Conservation (phyloP, 2,329 filamentous ascomycete genomes). For the Fusarium sambucinum region DNA sequence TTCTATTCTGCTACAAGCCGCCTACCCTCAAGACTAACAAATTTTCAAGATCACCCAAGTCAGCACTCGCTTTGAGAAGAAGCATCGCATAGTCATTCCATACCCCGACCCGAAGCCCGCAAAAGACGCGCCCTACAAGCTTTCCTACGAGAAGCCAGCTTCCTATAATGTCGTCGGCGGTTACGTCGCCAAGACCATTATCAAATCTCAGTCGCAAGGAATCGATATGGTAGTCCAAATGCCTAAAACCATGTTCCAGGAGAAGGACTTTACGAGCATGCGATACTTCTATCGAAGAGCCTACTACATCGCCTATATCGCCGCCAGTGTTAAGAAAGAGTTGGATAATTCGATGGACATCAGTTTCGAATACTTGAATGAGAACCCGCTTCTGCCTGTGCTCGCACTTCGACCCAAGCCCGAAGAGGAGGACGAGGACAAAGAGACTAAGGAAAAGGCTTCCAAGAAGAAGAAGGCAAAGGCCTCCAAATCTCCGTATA, state of each 20-base stretch:
- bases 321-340: constrained; percentile 73
- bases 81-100: constrained; percentile 78
- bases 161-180: constrained; percentile 91
- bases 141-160: constrained; percentile 80
- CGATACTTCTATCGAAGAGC: constrained; percentile 95
- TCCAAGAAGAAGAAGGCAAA: constrained; percentile 47
- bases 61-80: constrained; percentile 73
- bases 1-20: constrained; percentile 14
- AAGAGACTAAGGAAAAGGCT: constrained; percentile 31
- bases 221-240: constrained; percentile 91
- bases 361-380: constrained; percentile 75
- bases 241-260: constrained; percentile 83
- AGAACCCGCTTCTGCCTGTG: constrained; percentile 82
- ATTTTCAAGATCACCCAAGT: constrained; percentile 74
- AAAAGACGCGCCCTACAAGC: constrained; percentile 82
- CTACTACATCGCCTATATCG: constrained; percentile 88
- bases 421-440: constrained; percentile 36
- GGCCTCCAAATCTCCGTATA: constrained; percentile 58
- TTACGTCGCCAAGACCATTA: constrained; percentile 81
- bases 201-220: constrained; percentile 69
- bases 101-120: constrained; percentile 85
- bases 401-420: constrained; percentile 59
- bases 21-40: constrained; percentile 25
- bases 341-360: constrained; percentile 67
- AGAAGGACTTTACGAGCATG: constrained; percentile 93